Conservation (phyloP, 1,139 yeast genomes). For the Candida neerlandica region DNA sequence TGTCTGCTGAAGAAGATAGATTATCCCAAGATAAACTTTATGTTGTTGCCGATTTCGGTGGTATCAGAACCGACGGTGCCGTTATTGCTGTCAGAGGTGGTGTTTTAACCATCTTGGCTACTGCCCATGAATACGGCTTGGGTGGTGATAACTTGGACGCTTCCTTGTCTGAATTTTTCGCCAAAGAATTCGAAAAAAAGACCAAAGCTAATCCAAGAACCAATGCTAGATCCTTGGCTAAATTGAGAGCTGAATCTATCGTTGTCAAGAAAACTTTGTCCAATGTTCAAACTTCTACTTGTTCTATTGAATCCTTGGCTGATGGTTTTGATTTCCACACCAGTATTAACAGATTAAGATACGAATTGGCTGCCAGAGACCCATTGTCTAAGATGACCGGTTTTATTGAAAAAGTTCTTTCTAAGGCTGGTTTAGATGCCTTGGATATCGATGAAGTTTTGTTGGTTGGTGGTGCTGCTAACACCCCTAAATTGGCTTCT, state of each 20-base stretch:
- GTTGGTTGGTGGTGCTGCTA: slow-evolving; percentile 91
- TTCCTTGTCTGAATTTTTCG: slow-evolving; percentile 78
- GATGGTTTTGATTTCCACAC: slow-evolving; percentile 94
- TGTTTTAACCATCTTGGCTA: slow-evolving; percentile 82
- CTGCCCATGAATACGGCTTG: slow-evolving; percentile 78
- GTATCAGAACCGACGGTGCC: slow-evolving; percentile 95
- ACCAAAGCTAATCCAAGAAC: slow-evolving; percentile 77
- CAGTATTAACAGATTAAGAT: slow-evolving; percentile 90
- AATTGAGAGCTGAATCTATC: slow-evolving; percentile 82
- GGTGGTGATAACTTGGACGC: slow-evolving; percentile 90
- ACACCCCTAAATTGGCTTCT: slow-evolving; percentile 87
- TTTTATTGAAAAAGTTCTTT: slow-evolving; percentile 73
- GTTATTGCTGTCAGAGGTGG: slow-evolving; percentile 94
- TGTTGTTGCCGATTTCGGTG: slow-evolving; percentile 96
- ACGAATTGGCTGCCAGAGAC: slow-evolving; percentile 82
- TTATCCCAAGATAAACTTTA: slow-evolving; percentile 73
- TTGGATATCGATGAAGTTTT: slow-evolving; percentile 90
- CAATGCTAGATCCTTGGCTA: slow-evolving; percentile 84
- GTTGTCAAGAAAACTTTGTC: slow-evolving; percentile 89
- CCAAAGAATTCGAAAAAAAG: slow-evolving; percentile 93
- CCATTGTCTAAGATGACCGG: slow-evolving; percentile 74
- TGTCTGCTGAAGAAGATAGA: slow-evolving; percentile 55
- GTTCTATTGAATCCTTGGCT: slow-evolving; percentile 92
- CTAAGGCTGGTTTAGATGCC: slow-evolving; percentile 82
- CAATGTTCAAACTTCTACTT: slow-evolving; percentile 84